These are phyloP conservation scores for Ophiostoma quercus DNA, from an alignment of 2,329 filamentous ascomycete genomes.

Conservation along the genomic window DNA sequence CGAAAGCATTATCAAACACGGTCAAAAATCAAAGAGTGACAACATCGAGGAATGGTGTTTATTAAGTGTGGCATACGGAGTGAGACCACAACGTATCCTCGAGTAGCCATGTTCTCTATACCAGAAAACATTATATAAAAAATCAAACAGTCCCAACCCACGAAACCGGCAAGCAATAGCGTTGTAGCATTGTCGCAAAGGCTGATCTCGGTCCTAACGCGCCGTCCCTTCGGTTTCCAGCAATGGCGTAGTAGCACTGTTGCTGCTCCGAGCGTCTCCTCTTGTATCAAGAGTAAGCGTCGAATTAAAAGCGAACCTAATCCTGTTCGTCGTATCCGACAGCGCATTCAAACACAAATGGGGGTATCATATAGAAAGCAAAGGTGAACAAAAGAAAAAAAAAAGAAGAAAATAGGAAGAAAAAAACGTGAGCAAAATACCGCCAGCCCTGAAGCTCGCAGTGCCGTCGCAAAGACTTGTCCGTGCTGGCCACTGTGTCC, in stretches of 20 bases:
- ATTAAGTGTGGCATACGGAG: too few relatives aligned
- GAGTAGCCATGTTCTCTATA: neutral
- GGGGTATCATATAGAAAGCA: conserved; percentile 41
- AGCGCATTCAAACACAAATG: conserved; percentile 51
- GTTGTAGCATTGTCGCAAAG: conserved; percentile 29
- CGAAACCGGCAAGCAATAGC: conserved; percentile 29
- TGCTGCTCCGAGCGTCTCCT: conserved; percentile 43
- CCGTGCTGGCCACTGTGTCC: neutral
- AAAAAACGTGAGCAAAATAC: conserved; percentile 25
- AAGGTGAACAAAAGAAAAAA: conserved; percentile 27
- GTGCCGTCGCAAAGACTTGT: neutral
- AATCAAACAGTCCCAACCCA: conserved; percentile 23
- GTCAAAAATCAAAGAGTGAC: too few relatives aligned
- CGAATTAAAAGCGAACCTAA: conserved; percentile 19
- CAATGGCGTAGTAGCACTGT: conserved; percentile 55
- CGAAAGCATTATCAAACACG: neutral
- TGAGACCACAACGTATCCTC: too few relatives aligned
- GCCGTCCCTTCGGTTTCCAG: conserved; percentile 35
- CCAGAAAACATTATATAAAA: neutral
- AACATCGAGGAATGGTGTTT: too few relatives aligned
- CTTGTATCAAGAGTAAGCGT: neutral
- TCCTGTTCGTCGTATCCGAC: conserved; percentile 32
- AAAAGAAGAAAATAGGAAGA: conserved; percentile 25
- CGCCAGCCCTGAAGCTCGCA: conserved; percentile 21
- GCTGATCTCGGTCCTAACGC: conserved; percentile 35